A percentile compares a stretch with the other conserved stretches of the same genome.
phyloP scores from a whole-genome alignment of 2,329 filamentous ascomycete genomes.

The Microcyclosporella mali region DNA sequence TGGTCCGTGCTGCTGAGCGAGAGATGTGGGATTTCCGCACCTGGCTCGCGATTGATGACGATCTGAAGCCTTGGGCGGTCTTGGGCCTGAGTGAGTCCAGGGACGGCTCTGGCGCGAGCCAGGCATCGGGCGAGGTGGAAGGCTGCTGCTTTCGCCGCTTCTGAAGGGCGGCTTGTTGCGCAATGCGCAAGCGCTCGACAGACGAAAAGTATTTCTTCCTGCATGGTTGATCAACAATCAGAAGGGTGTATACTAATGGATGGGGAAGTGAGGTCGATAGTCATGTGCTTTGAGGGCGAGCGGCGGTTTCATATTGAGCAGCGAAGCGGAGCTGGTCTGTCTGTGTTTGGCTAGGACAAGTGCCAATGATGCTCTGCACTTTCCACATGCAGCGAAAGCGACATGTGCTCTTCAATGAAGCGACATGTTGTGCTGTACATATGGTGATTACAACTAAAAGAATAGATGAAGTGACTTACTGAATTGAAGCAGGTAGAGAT shows the following conservation, averaged over 20 bases:
- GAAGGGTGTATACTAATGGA: not conserved
- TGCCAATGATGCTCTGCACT: not conserved
- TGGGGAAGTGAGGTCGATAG: not conserved
- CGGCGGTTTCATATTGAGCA: slow-evolving; percentile 12
- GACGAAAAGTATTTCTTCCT: slow-evolving; percentile 66
- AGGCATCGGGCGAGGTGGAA: slow-evolving; percentile 9
- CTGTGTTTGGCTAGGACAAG: not conserved
- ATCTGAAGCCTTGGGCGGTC: slow-evolving; percentile 13
- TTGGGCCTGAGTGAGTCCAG: slow-evolving; percentile 26
- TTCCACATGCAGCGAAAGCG: slow-evolving; percentile 9
- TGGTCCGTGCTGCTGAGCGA: slow-evolving; percentile 9
- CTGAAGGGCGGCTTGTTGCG: slow-evolving; percentile 42
- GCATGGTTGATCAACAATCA: slow-evolving; percentile 18
- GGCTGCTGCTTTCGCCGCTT: slow-evolving; percentile 22
- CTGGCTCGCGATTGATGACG: slow-evolving; percentile 5
- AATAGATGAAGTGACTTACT: slow-evolving; percentile 32
- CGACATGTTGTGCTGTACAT: not conserved
- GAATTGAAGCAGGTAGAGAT: slow-evolving; percentile 37
- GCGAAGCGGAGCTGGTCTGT: not conserved
- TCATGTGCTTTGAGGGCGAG: slow-evolving; percentile 7
- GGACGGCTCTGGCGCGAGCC: slow-evolving; percentile 22
- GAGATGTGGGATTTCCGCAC: slow-evolving; percentile 6
- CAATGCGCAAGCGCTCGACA: slow-evolving; percentile 63
- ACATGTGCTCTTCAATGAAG: not conserved
- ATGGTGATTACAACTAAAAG: not conserved